Evolutionary conservation across 2,329 filamentous ascomycete species (phyloP), one percentile per base, ranked within the genome.

Genomic region (Talaromyces sp.): DNA sequence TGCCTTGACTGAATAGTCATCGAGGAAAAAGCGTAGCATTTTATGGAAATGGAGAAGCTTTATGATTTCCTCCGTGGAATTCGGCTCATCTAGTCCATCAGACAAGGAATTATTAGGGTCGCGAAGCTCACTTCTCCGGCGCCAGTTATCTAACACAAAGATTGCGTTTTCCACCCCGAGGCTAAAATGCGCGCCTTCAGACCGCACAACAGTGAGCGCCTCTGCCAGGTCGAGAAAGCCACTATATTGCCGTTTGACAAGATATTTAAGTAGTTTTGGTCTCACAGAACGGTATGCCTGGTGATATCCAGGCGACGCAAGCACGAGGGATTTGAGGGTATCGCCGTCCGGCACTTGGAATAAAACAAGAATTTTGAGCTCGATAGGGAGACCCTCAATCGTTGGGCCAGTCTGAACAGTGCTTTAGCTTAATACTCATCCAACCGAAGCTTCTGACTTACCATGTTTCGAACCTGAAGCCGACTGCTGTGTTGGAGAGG

Each of bases 261-360:
- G n/a, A 3, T 35, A 24, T 27, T 27, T 46, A 9, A 58, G 57
- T 8, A 54, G 26, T 49, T 19, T 21, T 7, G 27, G 35, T 54
- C 57, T 27, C 19, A 54, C 50, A 6, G 38, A n/a, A 26, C 46
- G 50, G 41, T 58, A 58, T 49, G 57, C 57, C 19, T 58, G 26
- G 31, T 58, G 24, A 14, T 31, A 49, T 46, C 29, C 13, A 5
- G 50, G 50, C 5, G 57, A 58, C 31, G 57, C 29, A 49, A 46
- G 38, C 3, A 58, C 50, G 35, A 58, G 29, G 4, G 50, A 58
- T 10, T 49, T 43, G 19, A 58, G 57, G 43, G 57, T 53, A n/a
- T 50, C 26, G 1, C 38, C 32, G 19, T 58, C 57, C 2, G 50
- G 50, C 19, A 54, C 32, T 10, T 58, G 11, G 9, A 54, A 46